Base-by-base conservation (phyloP, 768 basidiomycete genomes). In the Phaffia tasmanica region DNA sequence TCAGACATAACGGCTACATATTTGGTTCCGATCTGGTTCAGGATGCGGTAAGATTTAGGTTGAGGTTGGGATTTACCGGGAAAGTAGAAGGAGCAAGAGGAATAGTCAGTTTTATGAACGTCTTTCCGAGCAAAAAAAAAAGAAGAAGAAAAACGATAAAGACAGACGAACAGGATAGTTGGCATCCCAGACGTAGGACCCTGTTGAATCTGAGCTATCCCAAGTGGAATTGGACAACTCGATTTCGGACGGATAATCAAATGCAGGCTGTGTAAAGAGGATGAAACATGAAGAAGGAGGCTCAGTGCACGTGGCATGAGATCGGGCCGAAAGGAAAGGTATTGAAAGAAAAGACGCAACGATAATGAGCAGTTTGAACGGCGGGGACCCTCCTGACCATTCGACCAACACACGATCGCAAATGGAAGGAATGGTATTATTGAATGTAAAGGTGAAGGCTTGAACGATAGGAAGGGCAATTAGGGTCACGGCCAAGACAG, bases 1-100 rank as follows among this genome's bases (percentile, higher is more conserved):
- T 67, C 65, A 27, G 51, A 55, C 65, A 67, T 67, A 49, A 67
- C 65, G 21, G 65, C 65, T 19, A 67, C 60, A 32, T 54, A 67
- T 16, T 55, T 18, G n/a, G 47, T 63, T 27, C 53, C 60, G n/a
- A 29, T 35, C 59, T 62, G 59, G 54, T 9, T 19, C 7, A 50
- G n/a, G 50, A n/a, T n/a, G n/a, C n/a, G n/a, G n/a, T n/a, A n/a
- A n/a, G n/a, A n/a, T n/a, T n/a, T n/a, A n/a, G n/a, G n/a, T n/a
- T n/a, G n/a, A n/a, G n/a, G n/a, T n/a, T n/a, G n/a, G n/a, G n/a
- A n/a, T n/a, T n/a, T n/a, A n/a, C n/a, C n/a, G n/a, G n/a, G n/a
- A n/a, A n/a, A n/a, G n/a, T 8, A 23, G 23, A 50, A 11, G 21
- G 8, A 6, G 14, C 5, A 51, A 3, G 18, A 6, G 29, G n/a